Conservation (phyloP, 768 basidiomycete genomes). For the Mycena latifolia region DNA sequence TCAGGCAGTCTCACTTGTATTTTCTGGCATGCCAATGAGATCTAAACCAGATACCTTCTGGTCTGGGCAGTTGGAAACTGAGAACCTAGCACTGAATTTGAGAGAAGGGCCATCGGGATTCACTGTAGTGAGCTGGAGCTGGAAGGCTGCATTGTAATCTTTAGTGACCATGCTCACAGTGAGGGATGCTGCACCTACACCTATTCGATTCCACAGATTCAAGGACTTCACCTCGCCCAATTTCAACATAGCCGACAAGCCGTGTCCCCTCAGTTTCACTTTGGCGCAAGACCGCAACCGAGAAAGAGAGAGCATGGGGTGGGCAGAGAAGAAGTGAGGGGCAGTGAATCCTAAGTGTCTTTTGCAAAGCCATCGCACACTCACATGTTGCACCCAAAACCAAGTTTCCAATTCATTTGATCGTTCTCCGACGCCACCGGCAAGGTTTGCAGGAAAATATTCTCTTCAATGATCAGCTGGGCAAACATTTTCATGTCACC, state of each 20-base stretch:
- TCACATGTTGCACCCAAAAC: constrained; percentile 6
- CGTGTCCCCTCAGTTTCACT: not conserved
- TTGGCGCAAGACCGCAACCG: not conserved
- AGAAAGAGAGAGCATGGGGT: not conserved
- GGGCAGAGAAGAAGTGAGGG: constrained; percentile 1
- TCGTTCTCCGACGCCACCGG: not conserved
- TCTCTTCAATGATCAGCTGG: too few relatives aligned
- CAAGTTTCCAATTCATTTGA: not conserved
- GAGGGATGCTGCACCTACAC: too few relatives aligned
- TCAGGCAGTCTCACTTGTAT: not conserved
- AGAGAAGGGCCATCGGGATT: constrained; percentile 1
- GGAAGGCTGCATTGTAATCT: not conserved
- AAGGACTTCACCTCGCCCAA: not conserved
- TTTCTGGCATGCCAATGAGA: too few relatives aligned
- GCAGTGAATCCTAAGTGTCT: constrained; percentile 3
- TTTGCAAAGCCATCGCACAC: not conserved
- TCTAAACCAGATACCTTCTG: too few relatives aligned
- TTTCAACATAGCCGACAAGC: not conserved
- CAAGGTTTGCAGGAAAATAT: too few relatives aligned
- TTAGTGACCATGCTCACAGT: not conserved
- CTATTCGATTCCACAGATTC: not conserved
- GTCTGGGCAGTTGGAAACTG: not conserved
- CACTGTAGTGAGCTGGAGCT: not conserved
- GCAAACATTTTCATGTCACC: too few relatives aligned
- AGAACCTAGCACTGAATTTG: not conserved